Evolutionary conservation across 2,329 filamentous ascomycete genomes (phyloP).

Genomic region (Calycina marina): DNA sequence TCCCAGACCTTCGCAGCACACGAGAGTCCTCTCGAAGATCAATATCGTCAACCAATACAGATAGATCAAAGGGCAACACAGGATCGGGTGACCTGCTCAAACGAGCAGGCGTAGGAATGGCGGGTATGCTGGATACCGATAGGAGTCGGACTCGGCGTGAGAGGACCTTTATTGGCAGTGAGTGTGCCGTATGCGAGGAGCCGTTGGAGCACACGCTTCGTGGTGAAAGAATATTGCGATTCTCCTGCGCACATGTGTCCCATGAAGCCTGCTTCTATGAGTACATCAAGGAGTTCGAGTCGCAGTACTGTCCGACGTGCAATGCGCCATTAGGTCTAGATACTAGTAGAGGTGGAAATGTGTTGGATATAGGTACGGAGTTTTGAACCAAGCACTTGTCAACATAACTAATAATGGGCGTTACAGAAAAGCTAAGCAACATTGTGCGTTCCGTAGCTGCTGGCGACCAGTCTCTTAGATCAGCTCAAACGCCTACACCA

Average conservation of each 20-base stretch:
- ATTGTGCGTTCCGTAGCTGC: constrained; percentile 73
- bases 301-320: constrained; percentile 87
- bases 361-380: constrained; percentile 67
- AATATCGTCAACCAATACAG: neutral
- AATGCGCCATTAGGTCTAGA: constrained; percentile 84
- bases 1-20: neutral
- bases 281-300: constrained; percentile 88
- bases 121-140: constrained; percentile 59
- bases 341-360: constrained; percentile 80
- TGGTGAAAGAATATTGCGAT: constrained; percentile 86
- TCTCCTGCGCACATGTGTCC: constrained; percentile 92
- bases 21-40: neutral
- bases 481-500: constrained; percentile 39
- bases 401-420: constrained; percentile 9
- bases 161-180: constrained; percentile 85
- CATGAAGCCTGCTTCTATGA: constrained; percentile 99
- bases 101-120: constrained; percentile 29
- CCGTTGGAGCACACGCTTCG: constrained; percentile 88
- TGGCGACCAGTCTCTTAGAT: constrained; percentile 33
- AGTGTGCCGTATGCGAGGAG: constrained; percentile 94
- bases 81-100: constrained; percentile 13
- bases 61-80: constrained; percentile 4
- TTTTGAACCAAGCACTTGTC: no score
- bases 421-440: constrained; percentile 79
- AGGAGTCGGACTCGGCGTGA: constrained; percentile 69